These are phyloP conservation scores for Raphanus sativus DNA, from an alignment of 345 rosid genomes.

Conservation along the genomic window DNA sequence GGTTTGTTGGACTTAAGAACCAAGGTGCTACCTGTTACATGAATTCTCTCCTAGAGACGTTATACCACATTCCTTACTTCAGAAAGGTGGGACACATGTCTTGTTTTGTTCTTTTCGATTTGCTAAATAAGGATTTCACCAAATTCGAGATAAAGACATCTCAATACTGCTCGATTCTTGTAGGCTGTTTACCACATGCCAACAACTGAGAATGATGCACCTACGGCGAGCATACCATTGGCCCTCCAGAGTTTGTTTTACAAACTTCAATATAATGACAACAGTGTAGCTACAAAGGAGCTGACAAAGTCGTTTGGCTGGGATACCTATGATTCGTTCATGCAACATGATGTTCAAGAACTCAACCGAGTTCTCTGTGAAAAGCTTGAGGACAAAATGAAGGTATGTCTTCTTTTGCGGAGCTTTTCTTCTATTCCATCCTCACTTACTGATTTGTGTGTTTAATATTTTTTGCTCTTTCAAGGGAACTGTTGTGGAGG, in stretches of 20 bases:
- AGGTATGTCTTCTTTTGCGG: constrained; percentile 49
- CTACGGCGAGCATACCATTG: constrained; percentile 91
- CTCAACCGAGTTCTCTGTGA: constrained; percentile 89
- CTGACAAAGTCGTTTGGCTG: constrained; percentile 96
- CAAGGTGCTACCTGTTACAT: constrained; percentile 99
- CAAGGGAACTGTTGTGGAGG: constrained; percentile 98
- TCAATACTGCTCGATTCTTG: constrained; percentile 25
- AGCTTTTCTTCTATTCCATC: neutral
- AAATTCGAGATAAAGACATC: constrained; percentile 14
- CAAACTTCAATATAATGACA: constrained; percentile 90
- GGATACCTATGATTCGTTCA: constrained; percentile 96
- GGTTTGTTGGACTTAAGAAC: constrained; percentile 42
- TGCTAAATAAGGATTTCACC: neutral
- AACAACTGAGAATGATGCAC: constrained; percentile 94
- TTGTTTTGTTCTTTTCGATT: constrained; percentile 17
- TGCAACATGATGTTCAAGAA: constrained; percentile 99
- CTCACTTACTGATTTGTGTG: constrained; percentile 24
- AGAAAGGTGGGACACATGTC: constrained; percentile 62
- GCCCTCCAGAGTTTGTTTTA: constrained; percentile 94
- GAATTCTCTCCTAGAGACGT: constrained; percentile 90
- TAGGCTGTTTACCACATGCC: constrained; percentile 99
- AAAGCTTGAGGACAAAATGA: constrained; percentile 97
- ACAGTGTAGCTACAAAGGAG: constrained; percentile 92
- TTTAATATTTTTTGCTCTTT: neutral
- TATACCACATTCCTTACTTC: constrained; percentile 87